Base-by-base conservation (phyloP, 2,329 filamentous ascomycete species). In the Talaromyces amestolkiae region DNA sequence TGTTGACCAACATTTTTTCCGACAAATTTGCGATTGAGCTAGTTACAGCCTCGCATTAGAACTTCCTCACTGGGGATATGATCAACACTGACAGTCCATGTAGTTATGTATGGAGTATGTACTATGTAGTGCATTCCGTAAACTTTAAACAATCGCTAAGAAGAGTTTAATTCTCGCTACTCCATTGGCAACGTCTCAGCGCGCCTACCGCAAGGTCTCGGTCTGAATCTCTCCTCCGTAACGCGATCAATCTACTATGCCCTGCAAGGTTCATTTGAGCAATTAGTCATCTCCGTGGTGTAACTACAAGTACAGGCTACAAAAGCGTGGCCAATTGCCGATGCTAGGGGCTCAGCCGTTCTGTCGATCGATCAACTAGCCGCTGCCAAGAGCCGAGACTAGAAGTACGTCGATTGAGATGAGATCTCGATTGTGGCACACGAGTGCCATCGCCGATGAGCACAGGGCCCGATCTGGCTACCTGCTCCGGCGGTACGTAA, bases 341-440 rank as follows among this genome's bases (percentile, higher is more conserved):
- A 58, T 39, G 51, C 51, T 35, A 35, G 31, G 53, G 53, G 31
- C 15, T 56, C 53, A 56, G 19, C 54, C 19, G 22, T 45, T 41
- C 56, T 59, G 56, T 45, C 39, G 56, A 59, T 41, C 31, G 31
- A 61, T 49, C 39, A 61, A 33, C 58, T 49, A 49, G n/a, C 24
- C 37, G 59, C 15, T 61, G 45, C 59, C 59, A 61, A 61, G 59
- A 53, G 31, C 45, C 61, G 35, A 37, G 39, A 47, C 17, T 54
- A 22, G 22, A 2, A 22, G 22, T 22, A 37, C 27, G 7, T 31
- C 58, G 39, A 58, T 58, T 49, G 22, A 66, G 60, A 63, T 59
- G 54, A 66, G 60, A 66, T 66, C 64, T 62, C 53, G 64, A 66
- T 66, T 39, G 59, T 41, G 51, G 45, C 31, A 41, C 56, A 41